Evolutionary conservation across 176 grass and related monocot species (phyloP).

Genomic region (Metroxylon sagu): DNA sequence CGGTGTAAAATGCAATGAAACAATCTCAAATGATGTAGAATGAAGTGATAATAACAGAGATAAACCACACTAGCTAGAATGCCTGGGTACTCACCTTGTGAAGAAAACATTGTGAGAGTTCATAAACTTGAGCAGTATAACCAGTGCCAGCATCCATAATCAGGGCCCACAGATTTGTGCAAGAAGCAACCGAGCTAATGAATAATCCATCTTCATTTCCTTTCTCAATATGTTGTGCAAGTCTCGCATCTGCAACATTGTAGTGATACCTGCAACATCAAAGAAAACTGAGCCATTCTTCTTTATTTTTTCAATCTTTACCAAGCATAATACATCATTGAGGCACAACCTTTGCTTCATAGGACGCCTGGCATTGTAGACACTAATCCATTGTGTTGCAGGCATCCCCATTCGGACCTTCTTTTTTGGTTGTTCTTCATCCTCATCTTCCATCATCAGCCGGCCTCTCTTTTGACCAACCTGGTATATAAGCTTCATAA

Average conservation of each 20-base stretch:
- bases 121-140: conserved; percentile 75
- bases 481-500: conserved; percentile 61
- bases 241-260: conserved; percentile 73
- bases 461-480: conserved; percentile 93
- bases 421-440: conserved; percentile 93
- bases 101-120: conserved; percentile 70
- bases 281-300: conserved; percentile 5
- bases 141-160: conserved; percentile 98
- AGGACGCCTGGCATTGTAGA: conserved; percentile 82
- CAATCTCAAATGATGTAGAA: background rate
- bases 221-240: conserved; percentile 70
- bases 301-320: background rate
- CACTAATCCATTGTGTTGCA: conserved; percentile 85
- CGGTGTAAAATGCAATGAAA: background rate
- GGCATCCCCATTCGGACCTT: conserved; percentile 92
- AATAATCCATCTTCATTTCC: conserved; percentile 89
- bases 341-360: conserved; percentile 79
- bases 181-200: conserved; percentile 83
- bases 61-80: background rate
- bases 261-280: conserved; percentile 74
- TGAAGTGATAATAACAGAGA: conserved; percentile 7
- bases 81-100: conserved; percentile 43
- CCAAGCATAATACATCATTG: background rate
- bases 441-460: conserved; percentile 68
- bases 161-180: conserved; percentile 82